These are phyloP conservation scores for Neurospora hispaniola DNA, from an alignment of 495 filamentous ascomycete species.

Conservation along the genomic window DNA sequence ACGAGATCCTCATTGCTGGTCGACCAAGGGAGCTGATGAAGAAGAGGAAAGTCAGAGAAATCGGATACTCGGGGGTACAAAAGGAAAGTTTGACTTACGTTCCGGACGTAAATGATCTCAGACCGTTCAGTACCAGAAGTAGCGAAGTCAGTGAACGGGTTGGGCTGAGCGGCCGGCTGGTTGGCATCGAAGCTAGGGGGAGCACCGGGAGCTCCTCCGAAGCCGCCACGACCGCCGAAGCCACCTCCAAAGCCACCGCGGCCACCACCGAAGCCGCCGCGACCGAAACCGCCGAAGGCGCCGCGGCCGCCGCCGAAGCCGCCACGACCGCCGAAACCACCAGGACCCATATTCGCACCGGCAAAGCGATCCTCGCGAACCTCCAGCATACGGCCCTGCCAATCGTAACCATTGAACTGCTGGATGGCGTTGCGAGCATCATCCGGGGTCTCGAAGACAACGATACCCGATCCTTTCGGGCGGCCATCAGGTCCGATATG, in stretches of 20 bases:
- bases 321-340: conserved; percentile 43
- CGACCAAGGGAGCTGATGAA: conserved; percentile 80
- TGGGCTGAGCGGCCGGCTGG: conserved; percentile 55
- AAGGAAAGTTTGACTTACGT: conserved; percentile 52
- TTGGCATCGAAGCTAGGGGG: conserved; percentile 31
- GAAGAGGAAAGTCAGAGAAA: conserved; percentile 12
- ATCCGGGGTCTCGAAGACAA: conserved; percentile 88
- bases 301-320: conserved; percentile 48
- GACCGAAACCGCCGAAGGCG: conserved; percentile 45
- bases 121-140: conserved; percentile 78
- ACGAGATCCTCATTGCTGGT: conserved; percentile 96
- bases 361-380: conserved; percentile 97
- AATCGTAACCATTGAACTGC: conserved; percentile 97
- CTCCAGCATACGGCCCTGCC: conserved; percentile 88
- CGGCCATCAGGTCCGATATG: conserved; percentile 86
- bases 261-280: conserved; percentile 25
- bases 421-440: conserved; percentile 92
- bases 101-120: conserved; percentile 86
- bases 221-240: conserved; percentile 39
- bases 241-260: conserved; percentile 28
- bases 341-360: conserved; percentile 45
- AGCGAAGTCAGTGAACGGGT: conserved; percentile 91
- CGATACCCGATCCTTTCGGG: conserved; percentile 91
- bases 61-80: not conserved
- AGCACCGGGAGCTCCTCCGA: conserved; percentile 26